Base-by-base conservation (phyloP, 1,284 basidiomycete genomes). In the Hymenochaete sp. region DNA sequence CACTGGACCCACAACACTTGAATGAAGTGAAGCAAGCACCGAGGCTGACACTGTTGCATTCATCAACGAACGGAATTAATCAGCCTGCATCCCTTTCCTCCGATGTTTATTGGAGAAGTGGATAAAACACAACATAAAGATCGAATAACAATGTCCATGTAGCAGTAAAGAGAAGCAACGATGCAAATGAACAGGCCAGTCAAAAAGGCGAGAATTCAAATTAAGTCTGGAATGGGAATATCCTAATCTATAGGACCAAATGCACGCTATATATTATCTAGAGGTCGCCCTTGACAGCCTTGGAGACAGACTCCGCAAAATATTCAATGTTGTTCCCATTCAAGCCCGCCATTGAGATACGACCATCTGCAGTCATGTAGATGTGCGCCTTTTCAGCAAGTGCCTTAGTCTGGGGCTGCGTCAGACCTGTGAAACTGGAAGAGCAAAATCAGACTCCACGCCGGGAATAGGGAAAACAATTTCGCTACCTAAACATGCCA, bases 321-420 rank as follows among this genome's bases (percentile, higher is more conserved):
- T 93, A 89, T 57, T 85, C 82, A 57, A 97, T 81, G 72, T 98
- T 98, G 60, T 70, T 64, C 50, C 71, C 68, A 72, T 97, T 98
- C 60, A 98, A 67, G 22, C 91, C 96, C 53, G 96, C 92, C 92
- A 97, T 96, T 38, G 90, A 93, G 59, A 93, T 93, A 56, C 91
- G 84, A 36, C 91, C 91, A 61, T 89, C 83, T 45, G 76, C 72
- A 11, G 87, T 90, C 85, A 90, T 85, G 72, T 98, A 98, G 58
- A 98, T 80, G 64, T 95, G 89, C 13, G 91, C 91, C 65, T 91
- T 89, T 61, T 95, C 79, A 31, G 93, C 88, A 48, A 98, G 74
- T 14, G 73, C 74, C 58, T 88, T 86, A 57, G 91, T 92, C 63
- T 98, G 95, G 36, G 78, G 73, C 31, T 83, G 72, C 48, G 77